A percentile compares a stretch with the other conserved stretches of the same genome.
These are phyloP conservation scores for Scopulariopsis brevicaulis DNA, from an alignment of 2,329 filamentous ascomycete genomes.

Conservation along the genomic window DNA sequence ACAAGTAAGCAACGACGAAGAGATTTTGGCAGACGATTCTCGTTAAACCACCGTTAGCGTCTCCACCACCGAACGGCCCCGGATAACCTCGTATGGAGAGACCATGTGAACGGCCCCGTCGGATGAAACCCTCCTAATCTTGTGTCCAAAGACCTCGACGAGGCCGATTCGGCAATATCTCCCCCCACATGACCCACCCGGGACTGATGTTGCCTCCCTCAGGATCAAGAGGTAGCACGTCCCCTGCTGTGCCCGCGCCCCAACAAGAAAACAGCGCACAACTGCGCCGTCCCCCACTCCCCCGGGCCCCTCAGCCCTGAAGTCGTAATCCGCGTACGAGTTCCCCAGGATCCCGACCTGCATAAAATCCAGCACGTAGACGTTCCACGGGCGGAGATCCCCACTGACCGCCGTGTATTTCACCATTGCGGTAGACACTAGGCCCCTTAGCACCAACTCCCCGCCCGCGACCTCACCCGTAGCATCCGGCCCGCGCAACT, in stretches of 20 bases:
- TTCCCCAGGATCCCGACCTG: neutral
- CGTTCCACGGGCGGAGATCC: neutral
- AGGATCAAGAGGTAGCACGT: neutral
- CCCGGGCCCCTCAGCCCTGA: neutral
- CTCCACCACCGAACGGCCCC: neutral
- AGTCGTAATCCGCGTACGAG: neutral
- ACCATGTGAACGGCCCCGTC: neutral
- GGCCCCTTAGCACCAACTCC: neutral
- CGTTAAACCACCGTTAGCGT: neutral
- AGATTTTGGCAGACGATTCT: too few species aligned
- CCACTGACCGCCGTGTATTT: neutral
- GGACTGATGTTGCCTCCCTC: neutral
- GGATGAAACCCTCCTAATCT: neutral
- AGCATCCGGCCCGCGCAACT: neutral
- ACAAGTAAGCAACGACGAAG: neutral
- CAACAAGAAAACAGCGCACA: neutral
- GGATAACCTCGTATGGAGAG: neutral
- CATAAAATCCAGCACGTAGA: neutral
- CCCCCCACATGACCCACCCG: neutral
- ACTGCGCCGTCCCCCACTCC: neutral
- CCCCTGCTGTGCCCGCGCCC: neutral
- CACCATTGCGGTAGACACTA: neutral
- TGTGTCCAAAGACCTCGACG: neutral
- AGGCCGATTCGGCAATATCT: neutral
- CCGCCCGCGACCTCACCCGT: neutral